Evolutionary conservation across 345 rosid genomes (phyloP).

Genomic region (Geranium rotundifolium): DNA sequence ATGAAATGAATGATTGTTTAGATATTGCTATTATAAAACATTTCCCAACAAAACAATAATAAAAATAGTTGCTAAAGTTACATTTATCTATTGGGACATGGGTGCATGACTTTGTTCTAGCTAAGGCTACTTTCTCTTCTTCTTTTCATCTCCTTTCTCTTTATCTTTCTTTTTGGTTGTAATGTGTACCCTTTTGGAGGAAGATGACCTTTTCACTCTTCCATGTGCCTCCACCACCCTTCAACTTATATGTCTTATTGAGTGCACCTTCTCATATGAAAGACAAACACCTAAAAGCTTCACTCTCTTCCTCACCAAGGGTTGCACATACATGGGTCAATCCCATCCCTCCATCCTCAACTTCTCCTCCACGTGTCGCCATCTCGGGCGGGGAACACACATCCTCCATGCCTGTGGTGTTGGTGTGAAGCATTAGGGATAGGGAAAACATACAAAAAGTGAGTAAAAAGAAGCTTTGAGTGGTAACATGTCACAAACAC

Average conservation of each 20-base stretch:
- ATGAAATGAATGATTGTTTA: too few relatives aligned
- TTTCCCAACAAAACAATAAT: background rate
- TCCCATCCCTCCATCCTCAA: background rate
- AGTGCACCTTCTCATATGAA: constrained; percentile 16
- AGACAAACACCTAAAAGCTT: constrained; percentile 26
- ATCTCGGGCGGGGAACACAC: constrained; percentile 3
- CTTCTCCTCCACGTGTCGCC: constrained; percentile 2
- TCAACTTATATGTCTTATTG: constrained; percentile 12
- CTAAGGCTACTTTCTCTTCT: constrained; percentile 7
- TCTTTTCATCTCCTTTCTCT: constrained; percentile 18
- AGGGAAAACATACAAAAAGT: constrained; percentile 38
- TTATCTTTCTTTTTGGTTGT: constrained; percentile 20
- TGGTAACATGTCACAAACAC: constrained; percentile 32
- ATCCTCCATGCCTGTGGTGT: constrained; percentile 10
- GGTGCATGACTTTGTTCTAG: constrained; percentile 30
- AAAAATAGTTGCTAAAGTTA: constrained; percentile 3
- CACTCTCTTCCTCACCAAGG: background rate
- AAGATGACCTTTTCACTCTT: constrained; percentile 28
- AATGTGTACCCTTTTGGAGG: constrained; percentile 16
- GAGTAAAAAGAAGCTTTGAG: constrained; percentile 32
- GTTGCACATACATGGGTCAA: background rate
- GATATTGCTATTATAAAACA: too few relatives aligned
- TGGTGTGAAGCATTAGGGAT: constrained; percentile 5
- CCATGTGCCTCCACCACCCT: constrained; percentile 29
- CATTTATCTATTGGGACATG: constrained; percentile 26